phyloP scores from a whole-genome alignment of 164 flowering plant genomes.

The Magnolia sinica region DNA sequence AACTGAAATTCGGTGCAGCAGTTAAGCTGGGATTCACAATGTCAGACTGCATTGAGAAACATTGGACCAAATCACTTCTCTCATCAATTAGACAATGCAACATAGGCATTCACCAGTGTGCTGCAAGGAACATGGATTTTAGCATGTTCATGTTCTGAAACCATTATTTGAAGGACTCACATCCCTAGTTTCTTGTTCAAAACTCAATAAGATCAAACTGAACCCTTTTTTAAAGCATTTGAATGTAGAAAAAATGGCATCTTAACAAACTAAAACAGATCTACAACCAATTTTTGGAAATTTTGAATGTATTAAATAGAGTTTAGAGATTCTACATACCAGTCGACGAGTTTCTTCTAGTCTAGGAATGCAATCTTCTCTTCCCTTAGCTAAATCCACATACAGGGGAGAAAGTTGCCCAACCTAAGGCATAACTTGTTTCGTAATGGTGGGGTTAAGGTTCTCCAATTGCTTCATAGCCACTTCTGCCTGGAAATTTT shows the following conservation, averaged over 20 bases:
- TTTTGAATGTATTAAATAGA: not conserved
- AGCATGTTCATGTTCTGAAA: not conserved
- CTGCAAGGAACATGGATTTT: not conserved
- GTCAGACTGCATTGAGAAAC: too few species aligned
- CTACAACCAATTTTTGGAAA: not conserved
- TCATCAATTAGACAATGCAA: too few species aligned
- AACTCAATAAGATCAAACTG: not conserved
- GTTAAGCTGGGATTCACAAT: too few species aligned
- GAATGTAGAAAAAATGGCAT: not conserved
- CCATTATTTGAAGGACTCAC: not conserved
- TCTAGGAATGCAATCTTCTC: slow-evolving; percentile 85
- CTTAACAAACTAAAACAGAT: not conserved
- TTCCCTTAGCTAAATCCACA: slow-evolving; percentile 82
- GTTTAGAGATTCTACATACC: slow-evolving; percentile 37
- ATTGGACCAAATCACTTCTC: too few species aligned
- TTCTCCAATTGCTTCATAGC: slow-evolving; percentile 80
- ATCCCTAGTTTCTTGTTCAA: not conserved
- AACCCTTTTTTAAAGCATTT: not conserved
- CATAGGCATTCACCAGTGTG: too few species aligned
- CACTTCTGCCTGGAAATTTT: slow-evolving; percentile 75
- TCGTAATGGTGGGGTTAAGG: slow-evolving; percentile 85
- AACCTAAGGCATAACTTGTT: slow-evolving; percentile 86
- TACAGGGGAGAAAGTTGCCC: slow-evolving; percentile 94
- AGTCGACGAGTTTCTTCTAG: slow-evolving; percentile 91
- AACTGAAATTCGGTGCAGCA: too few species aligned